A percentile compares a stretch with the other conserved stretches of the same genome.
Evolutionary conservation across 257 asterid species (phyloP).

Genomic region (Euphrasia confusa): DNA sequence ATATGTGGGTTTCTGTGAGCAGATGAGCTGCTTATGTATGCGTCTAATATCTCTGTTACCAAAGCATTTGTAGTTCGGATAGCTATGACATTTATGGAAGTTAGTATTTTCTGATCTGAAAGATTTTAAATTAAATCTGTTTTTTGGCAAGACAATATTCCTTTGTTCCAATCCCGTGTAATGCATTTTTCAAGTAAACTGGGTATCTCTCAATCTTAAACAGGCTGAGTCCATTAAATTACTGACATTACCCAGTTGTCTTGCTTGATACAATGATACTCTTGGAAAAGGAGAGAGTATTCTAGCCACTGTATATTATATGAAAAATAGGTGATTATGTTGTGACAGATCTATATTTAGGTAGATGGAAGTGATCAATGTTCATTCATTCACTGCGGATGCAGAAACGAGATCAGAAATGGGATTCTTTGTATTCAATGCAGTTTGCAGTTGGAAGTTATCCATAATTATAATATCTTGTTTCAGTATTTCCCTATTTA

Average conservation of each 20-base stretch:
- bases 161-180: no score
- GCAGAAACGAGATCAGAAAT: background rate
- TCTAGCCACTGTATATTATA: background rate
- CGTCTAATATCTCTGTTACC: background rate
- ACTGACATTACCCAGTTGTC: constrained; percentile 7
- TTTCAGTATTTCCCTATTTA: constrained; percentile 8
- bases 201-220: background rate
- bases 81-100: background rate
- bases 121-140: no score
- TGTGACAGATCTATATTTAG: background rate
- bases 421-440: background rate
- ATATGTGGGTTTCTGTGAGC: no score
- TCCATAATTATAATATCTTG: background rate
- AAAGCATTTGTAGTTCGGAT: constrained; percentile 7
- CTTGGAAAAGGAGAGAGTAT: background rate
- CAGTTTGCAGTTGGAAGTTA: constrained; percentile 1
- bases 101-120: no score
- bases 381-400: no score
- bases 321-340: background rate
- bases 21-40: background rate
- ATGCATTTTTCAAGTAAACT: background rate
- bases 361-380: background rate
- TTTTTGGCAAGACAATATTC: no score
- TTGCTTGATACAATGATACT: constrained; percentile 17
- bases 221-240: background rate